Evolutionary conservation across 306 rosid genomes (phyloP).

Genomic region (Sechiopsis laciniata): DNA sequence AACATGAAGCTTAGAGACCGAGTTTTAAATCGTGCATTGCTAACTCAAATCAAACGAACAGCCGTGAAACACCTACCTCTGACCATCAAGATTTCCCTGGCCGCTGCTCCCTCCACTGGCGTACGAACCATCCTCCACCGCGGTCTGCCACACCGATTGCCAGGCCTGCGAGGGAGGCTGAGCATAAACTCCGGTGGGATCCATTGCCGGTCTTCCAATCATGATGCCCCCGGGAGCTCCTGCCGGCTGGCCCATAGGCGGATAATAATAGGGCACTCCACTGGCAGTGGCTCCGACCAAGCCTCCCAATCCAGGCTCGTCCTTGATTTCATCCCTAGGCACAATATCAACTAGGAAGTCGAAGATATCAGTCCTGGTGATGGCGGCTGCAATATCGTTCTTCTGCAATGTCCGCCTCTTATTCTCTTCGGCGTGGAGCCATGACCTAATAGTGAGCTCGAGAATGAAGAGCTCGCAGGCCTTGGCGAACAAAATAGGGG

Average conservation of each 20-base stretch:
- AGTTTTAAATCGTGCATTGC: neutral
- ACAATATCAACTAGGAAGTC: slow-evolving; percentile 89
- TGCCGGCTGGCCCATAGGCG: slow-evolving; percentile 81
- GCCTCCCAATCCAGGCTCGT: slow-evolving; percentile 49
- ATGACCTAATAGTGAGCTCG: slow-evolving; percentile 90
- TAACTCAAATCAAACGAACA: neutral
- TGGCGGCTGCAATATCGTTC: slow-evolving; percentile 90
- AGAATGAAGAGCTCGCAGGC: slow-evolving; percentile 99
- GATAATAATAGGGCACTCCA: slow-evolving; percentile 79
- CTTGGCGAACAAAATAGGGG: slow-evolving; percentile 83
- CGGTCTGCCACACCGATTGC: slow-evolving; percentile 88
- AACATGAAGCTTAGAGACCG: neutral
- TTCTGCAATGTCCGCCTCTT: slow-evolving; percentile 89
- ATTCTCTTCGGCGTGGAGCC: slow-evolving; percentile 99
- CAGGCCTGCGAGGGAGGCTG: slow-evolving; percentile 98
- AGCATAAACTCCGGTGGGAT: slow-evolving; percentile 68
- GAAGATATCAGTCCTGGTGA: slow-evolving; percentile 82
- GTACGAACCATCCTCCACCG: slow-evolving; percentile 58
- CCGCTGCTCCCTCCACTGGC: slow-evolving; percentile 54
- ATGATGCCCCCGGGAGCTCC: slow-evolving; percentile 61
- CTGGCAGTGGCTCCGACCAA: slow-evolving; percentile 65
- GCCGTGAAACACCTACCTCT: slow-evolving; percentile 45
- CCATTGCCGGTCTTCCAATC: slow-evolving; percentile 85
- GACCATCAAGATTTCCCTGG: slow-evolving; percentile 71
- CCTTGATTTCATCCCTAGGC: slow-evolving; percentile 92